phyloP scores from a whole-genome alignment of 2,329 filamentous ascomycete species.

The Apiospora rasikravindrae region DNA sequence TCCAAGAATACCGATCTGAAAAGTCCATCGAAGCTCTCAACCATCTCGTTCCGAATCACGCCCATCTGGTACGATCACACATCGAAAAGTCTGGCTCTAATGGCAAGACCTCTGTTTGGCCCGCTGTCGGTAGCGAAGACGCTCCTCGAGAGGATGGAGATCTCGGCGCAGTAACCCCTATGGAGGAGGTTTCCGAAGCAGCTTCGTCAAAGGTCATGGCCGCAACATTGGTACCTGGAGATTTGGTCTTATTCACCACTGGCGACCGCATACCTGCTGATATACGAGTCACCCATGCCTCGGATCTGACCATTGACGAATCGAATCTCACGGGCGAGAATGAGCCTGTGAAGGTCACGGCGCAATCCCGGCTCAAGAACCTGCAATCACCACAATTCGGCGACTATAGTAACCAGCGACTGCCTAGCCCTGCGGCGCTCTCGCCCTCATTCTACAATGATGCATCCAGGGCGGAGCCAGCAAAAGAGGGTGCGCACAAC shows the following conservation, averaged over 20 bases:
- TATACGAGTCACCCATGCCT: slow-evolving; percentile 88
- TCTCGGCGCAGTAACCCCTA: slow-evolving; percentile 61
- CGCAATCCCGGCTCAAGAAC: slow-evolving; percentile 58
- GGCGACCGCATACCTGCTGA: slow-evolving; percentile 97
- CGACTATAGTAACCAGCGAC: slow-evolving; percentile 41
- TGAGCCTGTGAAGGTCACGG: slow-evolving; percentile 82
- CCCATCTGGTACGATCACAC: slow-evolving; percentile 82
- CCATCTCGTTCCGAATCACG: slow-evolving; percentile 91
- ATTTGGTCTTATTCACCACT: slow-evolving; percentile 91
- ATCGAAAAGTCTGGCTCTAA: slow-evolving; percentile 41
- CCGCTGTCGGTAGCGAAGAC: slow-evolving; percentile 40
- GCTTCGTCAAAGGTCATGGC: slow-evolving; percentile 86
- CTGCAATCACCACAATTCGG: slow-evolving; percentile 32
- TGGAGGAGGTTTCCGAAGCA: slow-evolving; percentile 69
- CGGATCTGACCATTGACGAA: slow-evolving; percentile 91
- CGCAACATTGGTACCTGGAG: slow-evolving; percentile 85
- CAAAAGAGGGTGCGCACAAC: slow-evolving; percentile 79
- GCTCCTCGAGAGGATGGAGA: slow-evolving; percentile 43
- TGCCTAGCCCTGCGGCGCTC: slow-evolving; percentile 47
- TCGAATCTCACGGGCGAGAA: slow-evolving; percentile 98
- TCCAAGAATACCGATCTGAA: slow-evolving; percentile 97
- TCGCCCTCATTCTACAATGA: slow-evolving; percentile 62
- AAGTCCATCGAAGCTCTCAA: slow-evolving; percentile 96
- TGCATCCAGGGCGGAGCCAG: slow-evolving; percentile 67
- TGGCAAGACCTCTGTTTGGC: slow-evolving; percentile 52